These are phyloP conservation scores for Beta corolliflora DNA, from an alignment of 179 eudicot species.

Conservation along the genomic window DNA sequence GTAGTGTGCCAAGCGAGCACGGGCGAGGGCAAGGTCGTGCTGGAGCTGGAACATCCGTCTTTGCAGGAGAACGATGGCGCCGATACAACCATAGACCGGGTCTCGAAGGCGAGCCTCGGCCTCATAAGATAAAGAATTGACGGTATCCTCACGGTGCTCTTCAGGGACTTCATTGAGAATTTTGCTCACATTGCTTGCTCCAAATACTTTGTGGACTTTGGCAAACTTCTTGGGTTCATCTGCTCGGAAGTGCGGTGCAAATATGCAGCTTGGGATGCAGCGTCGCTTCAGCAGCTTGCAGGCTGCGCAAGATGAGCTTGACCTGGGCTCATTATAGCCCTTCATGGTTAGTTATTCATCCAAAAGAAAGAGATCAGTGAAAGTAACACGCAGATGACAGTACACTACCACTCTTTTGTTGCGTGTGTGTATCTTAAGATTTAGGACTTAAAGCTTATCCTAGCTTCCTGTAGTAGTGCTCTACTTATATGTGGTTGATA, in stretches of 20 bases:
- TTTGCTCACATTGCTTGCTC: constrained; percentile 73
- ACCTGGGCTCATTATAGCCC: constrained; percentile 34
- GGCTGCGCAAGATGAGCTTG: constrained; percentile 78
- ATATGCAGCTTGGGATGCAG: constrained; percentile 67
- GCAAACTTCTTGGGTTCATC: constrained; percentile 74
- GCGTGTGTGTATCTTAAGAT: background rate
- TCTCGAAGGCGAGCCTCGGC: constrained; percentile 83
- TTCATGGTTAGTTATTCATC: constrained; percentile 16
- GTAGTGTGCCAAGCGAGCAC: constrained; percentile 37
- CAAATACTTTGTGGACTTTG: constrained; percentile 68
- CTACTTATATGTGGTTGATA: constrained; percentile 16
- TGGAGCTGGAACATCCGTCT: constrained; percentile 72
- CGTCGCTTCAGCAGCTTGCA: constrained; percentile 70
- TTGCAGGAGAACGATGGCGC: constrained; percentile 72
- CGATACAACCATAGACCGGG: constrained; percentile 85
- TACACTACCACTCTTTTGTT: background rate
- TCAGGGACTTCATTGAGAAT: constrained; percentile 75
- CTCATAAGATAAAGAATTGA: constrained; percentile 66
- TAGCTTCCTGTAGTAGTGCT: background rate
- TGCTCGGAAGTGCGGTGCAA: constrained; percentile 73
- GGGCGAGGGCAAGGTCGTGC: constrained; percentile 66
- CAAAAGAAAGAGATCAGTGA: background rate
- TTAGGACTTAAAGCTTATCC: background rate
- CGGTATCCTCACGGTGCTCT: constrained; percentile 78
- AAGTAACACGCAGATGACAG: background rate